phyloP scores from a whole-genome alignment of 805 yeast species.

The Nakazawaea peltata region DNA sequence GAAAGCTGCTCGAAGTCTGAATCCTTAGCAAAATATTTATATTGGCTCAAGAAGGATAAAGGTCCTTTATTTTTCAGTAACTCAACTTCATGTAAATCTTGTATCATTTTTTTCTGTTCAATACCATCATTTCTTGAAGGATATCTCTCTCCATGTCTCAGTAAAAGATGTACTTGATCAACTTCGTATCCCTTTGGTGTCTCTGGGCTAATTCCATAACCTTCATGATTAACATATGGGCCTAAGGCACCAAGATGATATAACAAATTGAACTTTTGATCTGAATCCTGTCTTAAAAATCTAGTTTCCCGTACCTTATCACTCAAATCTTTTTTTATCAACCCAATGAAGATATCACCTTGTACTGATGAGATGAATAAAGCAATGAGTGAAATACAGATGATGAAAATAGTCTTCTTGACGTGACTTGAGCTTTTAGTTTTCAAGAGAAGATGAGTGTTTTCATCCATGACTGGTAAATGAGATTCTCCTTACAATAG shows the following conservation, averaged over 20 bases:
- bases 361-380: too few species aligned
- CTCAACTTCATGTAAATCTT: constrained; percentile 9
- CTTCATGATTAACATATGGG: constrained; percentile 42
- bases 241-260: constrained; percentile 43
- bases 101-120: constrained; percentile 9
- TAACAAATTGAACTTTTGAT: constrained; percentile 33
- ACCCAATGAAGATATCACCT: too few species aligned
- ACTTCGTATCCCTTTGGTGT: constrained; percentile 42
- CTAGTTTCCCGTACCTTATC: too few species aligned
- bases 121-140: constrained; percentile 24
- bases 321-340: too few species aligned
- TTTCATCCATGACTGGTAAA: too few species aligned
- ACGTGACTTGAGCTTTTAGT: too few species aligned
- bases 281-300: not conserved
- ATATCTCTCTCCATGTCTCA: constrained; percentile 56
- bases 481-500: too few species aligned
- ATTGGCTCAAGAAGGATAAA: constrained; percentile 37
- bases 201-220: constrained; percentile 44
- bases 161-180: constrained; percentile 44
- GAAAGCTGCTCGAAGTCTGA: constrained; percentile 44
- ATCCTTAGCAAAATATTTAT: constrained; percentile 34
- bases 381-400: too few species aligned
- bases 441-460: too few species aligned
- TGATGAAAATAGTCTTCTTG: too few species aligned
- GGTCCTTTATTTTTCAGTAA: constrained; percentile 26